Percentiles rank a stretch among this genome's conserved stretches.
These are phyloP conservation scores for Poa annua DNA, from an alignment of 176 grass and related monocot genomes.

Conservation along the genomic window DNA sequence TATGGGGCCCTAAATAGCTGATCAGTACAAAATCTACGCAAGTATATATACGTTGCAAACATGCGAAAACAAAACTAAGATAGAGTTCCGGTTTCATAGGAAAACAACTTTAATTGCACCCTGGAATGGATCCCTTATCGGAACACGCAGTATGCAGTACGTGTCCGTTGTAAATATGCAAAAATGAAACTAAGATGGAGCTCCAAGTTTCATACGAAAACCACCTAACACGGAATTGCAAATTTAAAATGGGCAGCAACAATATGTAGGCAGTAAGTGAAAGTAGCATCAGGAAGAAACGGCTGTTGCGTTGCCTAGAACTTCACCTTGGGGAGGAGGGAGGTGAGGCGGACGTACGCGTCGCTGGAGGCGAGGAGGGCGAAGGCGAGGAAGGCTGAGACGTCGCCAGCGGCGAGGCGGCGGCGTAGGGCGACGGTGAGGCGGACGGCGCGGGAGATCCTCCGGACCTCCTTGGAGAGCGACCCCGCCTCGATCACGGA, in stretches of 20 bases:
- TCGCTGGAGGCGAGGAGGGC: conserved; percentile 57
- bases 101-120: background rate
- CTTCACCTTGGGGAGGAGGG: conserved; percentile 63
- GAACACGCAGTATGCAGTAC: background rate
- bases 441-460: conserved; percentile 74
- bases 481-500: conserved; percentile 72
- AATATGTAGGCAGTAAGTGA: background rate
- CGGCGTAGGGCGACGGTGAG: conserved; percentile 74
- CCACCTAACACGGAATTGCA: background rate
- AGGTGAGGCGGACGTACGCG: conserved; percentile 54
- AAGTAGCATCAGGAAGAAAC: background rate
- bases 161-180: background rate
- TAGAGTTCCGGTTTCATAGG: background rate
- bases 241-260: background rate
- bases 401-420: conserved; percentile 53
- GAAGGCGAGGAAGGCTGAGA: conserved; percentile 67
- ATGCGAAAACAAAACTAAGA: background rate
- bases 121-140: background rate
- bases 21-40: background rate
- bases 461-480: conserved; percentile 72
- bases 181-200: background rate
- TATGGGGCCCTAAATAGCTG: background rate
- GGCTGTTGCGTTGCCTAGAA: background rate
- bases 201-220: background rate
- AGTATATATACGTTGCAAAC: background rate